Evolutionary conservation across 2,329 filamentous ascomycete species (phyloP), one percentile per base, ranked within the genome.

Genomic region (Mollisiaceae sp.): DNA sequence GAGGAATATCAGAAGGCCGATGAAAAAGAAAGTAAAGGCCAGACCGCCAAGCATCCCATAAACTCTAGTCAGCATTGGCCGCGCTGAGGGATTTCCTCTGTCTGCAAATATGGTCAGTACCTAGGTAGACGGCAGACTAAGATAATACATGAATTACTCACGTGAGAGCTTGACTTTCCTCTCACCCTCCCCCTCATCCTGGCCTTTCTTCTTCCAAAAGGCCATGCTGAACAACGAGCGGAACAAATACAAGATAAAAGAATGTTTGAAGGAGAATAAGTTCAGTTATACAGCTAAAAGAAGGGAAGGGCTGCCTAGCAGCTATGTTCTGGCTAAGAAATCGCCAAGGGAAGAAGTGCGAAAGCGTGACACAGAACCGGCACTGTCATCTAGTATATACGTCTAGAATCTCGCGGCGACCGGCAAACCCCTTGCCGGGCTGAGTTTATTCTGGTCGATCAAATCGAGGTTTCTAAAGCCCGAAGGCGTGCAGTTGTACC

Each of bases 21-120:
- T 66, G 32, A 66, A 60, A 41, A 45, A 41, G 18, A 66, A 36
- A 5, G 61, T 64, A 9, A 66, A 54, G 22, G 52, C 56, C 36
- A 66, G 24, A 22, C 65, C 60, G 54, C 65, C 65, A 58, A 63
- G 18, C 61, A 66, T 56, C 2, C 61, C 61, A 54, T 64, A 66
- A 9, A 66, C 62, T 12, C 65, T 50, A 8, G 55, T 60, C 22
- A 64, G 35, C 36, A 61, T 43, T 18, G 65, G 65, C 12, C 65
- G 57, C 32, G 36, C 24, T 58, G 56, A 22, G 12, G 65, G 65
- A 41, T 66, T 59, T 20, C 65, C 65, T 41, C 54, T 38, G 20
- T 52, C 59, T 65, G 24, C 39, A 8, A 20, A 20, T 24, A 11
- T 38, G 24, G 20, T 60, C 35, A 60, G 39, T n/a, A n/a, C n/a